These are phyloP conservation scores for sweet orange (Citrus sinensis) DNA, from an alignment of 345 rosid species.

Conservation along the genomic window DNA sequence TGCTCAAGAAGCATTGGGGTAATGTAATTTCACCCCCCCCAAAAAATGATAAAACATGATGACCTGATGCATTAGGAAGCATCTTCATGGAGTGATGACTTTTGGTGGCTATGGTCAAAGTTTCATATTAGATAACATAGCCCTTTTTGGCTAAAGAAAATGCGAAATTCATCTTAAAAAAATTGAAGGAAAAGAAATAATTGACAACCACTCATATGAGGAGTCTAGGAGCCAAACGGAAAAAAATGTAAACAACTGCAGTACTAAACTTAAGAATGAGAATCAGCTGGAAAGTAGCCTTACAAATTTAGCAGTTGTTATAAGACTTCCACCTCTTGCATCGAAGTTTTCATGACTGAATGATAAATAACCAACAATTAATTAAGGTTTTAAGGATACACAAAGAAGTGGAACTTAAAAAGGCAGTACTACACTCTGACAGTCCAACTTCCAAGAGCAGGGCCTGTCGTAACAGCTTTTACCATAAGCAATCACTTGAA, in stretches of 20 bases:
- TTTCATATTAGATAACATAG: not conserved
- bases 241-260: not conserved
- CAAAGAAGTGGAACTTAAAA: slow-evolving; percentile 10
- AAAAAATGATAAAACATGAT: not conserved
- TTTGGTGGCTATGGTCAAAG: not conserved
- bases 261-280: slow-evolving; percentile 1
- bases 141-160: not conserved
- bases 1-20: not conserved
- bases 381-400: not conserved
- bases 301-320: slow-evolving; percentile 46
- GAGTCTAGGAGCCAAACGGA: not conserved
- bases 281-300: slow-evolving; percentile 11
- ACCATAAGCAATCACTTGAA: slow-evolving; percentile 19
- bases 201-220: too few relatives aligned
- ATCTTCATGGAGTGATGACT: not conserved
- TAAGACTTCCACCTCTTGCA: slow-evolving; percentile 38
- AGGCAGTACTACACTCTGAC: slow-evolving; percentile 24
- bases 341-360: slow-evolving; percentile 53
- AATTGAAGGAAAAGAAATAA: not conserved
- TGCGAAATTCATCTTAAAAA: not conserved
- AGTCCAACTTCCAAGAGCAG: slow-evolving; percentile 7
- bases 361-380: slow-evolving; percentile 11
- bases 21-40: not conserved
- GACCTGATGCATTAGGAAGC: not conserved
- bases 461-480: slow-evolving; percentile 33